Base-by-base conservation (phyloP, 2,329 filamentous ascomycete genomes). In the Phaeosphaeria sp. region DNA sequence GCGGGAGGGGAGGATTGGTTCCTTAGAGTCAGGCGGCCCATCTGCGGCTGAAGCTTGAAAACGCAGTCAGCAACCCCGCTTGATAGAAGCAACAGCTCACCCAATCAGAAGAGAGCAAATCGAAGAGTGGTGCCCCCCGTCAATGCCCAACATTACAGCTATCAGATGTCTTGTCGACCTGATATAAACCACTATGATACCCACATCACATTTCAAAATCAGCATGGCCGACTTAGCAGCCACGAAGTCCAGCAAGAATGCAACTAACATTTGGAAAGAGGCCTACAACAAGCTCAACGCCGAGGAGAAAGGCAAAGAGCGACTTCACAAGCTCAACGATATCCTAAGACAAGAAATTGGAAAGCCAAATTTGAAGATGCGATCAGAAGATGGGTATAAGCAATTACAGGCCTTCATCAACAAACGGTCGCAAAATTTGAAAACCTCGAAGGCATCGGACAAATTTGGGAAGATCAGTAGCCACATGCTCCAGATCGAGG, bases 241-340 rank as follows among this genome's bases (percentile, higher is more conserved):
- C 11, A 41, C 48, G 11, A 54, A 49, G 1, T 11, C 47, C 0
- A 42, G 33, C 33, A 55, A 63, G 18, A 33, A 33, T n/a, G 46
- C 50, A 9, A 51, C 54, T 5, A 61, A 64, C 15, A 42, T 67
- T 5, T 67, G 64, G 64, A 61, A 55, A 42, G 58, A 65, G 44
- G 64, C 63, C n/a, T 62, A 65, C 36, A 47, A 54, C 18, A 60
- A 44, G 1, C 60, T 65, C 6, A 49, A 49, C 27, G 55, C 56
- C 20, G 60, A 65, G 10, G 50, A 53, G 4, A 56, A 59, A 25
- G 55, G 63, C 11, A 53, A 61, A 48, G 57, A 60, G 47, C 52
- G 59, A 6, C 33, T 67, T n/a, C 53, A 62, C 6, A 67, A 59
- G 50, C 55, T 65, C 9, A 56, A 59, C 13, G 47, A 11, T 2